A percentile compares a stretch with the other conserved stretches of the same genome.
Conservation (phyloP, 441 rosid species). For the Cnidoscolus chayamansa region DNA sequence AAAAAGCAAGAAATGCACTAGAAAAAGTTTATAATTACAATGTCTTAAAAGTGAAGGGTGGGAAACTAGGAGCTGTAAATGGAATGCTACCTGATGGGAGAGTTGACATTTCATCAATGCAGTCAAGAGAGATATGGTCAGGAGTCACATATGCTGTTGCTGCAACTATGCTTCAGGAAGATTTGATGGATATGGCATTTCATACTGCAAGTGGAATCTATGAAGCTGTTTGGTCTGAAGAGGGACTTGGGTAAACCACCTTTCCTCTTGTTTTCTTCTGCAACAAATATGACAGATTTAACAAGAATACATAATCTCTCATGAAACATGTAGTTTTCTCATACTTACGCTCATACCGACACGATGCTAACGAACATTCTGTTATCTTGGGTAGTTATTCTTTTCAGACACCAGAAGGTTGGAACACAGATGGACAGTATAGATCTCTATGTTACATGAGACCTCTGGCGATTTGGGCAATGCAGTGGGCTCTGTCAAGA, state of each 20-base stretch:
- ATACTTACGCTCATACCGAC: not conserved
- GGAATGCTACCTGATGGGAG: constrained; percentile 88
- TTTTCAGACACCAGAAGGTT: constrained; percentile 86
- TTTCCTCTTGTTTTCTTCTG: not conserved
- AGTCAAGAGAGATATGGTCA: constrained; percentile 29
- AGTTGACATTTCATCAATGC: constrained; percentile 74
- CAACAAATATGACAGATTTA: not conserved
- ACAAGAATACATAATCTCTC: too few relatives aligned
- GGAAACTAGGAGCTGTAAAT: constrained; percentile 79
- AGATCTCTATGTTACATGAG: constrained; percentile 75
- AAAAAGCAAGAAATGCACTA: constrained; percentile 55
- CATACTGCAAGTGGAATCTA: constrained; percentile 72
- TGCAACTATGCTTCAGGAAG: constrained; percentile 90
- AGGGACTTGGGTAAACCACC: constrained; percentile 64
- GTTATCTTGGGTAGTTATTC: constrained; percentile 45
- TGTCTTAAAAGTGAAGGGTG: constrained; percentile 71
- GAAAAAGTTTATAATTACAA: constrained; percentile 70
- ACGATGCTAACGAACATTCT: constrained; percentile 6
- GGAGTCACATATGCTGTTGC: constrained; percentile 90
- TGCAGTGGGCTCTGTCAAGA: constrained; percentile 80
- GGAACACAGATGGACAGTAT: constrained; percentile 62
- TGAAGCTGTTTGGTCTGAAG: constrained; percentile 80
- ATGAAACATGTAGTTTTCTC: too few relatives aligned
- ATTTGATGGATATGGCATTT: constrained; percentile 60
- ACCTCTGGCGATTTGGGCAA: constrained; percentile 90